A percentile compares a stretch with the other conserved stretches of the same genome.
phyloP scores from a whole-genome alignment of 2,329 filamentous ascomycete species.

The Chrysoporthe cubensis region DNA sequence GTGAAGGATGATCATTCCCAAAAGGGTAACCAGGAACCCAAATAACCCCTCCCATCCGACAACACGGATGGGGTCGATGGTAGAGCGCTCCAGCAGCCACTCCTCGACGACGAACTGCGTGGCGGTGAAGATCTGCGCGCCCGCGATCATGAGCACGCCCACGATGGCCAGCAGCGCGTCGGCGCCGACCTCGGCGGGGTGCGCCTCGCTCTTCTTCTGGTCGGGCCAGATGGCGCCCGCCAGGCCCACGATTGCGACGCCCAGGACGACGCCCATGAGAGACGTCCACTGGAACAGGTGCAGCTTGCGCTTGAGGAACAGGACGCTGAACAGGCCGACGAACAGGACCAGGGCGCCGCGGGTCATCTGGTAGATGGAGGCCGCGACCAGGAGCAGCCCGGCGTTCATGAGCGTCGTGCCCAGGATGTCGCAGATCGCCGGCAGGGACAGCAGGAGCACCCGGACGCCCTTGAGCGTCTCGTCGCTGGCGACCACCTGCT shows the following conservation, averaged over 20 bases:
- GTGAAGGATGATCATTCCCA: constrained; percentile 82
- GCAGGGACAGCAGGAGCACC: constrained; percentile 77
- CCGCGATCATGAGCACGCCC: constrained; percentile 88
- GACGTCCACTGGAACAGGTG: constrained; percentile 91
- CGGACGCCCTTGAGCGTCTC: constrained; percentile 72
- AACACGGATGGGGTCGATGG: constrained; percentile 79
- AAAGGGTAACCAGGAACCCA: constrained; percentile 77
- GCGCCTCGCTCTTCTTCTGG: constrained; percentile 51
- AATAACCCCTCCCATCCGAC: constrained; percentile 97
- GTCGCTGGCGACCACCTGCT: constrained; percentile 44
- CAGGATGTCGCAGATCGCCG: constrained; percentile 90
- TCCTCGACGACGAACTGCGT: constrained; percentile 96
- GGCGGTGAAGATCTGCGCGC: constrained; percentile 94
- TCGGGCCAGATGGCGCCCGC: constrained; percentile 82
- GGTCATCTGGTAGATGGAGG: constrained; percentile 99
- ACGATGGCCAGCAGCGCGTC: constrained; percentile 71
- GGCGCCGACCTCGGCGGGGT: constrained; percentile 44
- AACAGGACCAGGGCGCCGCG: constrained; percentile 92
- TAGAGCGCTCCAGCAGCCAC: constrained; percentile 73
- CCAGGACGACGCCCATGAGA: constrained; percentile 81
- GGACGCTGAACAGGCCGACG: constrained; percentile 90
- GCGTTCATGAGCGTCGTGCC: constrained; percentile 98
- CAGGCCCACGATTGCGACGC: constrained; percentile 87
- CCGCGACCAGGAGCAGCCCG: constrained; percentile 88
- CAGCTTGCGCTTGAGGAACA: constrained; percentile 82